phyloP scores from a whole-genome alignment of 441 rosid species.

The Sinapis alba region DNA sequence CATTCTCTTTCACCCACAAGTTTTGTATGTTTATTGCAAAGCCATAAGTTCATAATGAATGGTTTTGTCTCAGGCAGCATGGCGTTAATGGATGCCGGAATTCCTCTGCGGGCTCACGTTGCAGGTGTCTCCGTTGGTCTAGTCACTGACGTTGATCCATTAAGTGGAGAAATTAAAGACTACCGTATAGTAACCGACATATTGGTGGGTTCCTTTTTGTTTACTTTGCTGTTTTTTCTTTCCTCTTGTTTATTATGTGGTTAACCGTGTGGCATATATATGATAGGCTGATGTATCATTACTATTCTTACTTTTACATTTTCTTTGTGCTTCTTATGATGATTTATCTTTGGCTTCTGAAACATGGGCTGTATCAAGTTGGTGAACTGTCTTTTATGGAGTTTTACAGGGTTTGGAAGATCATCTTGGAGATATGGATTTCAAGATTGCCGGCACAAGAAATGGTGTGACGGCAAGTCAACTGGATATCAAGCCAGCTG shows the following conservation, averaged over 20 bases:
- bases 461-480: conserved; percentile 92
- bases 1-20: conserved; percentile 14
- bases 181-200: conserved; percentile 91
- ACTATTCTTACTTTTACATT: neutral
- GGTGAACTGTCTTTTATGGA: conserved; percentile 23
- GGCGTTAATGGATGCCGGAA: conserved; percentile 99
- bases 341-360: neutral
- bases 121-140: conserved; percentile 99
- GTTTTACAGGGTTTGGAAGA: conserved; percentile 87
- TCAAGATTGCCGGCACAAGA: conserved; percentile 94
- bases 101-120: conserved; percentile 83
- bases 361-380: conserved; percentile 14
- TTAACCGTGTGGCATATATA: neutral
- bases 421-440: conserved; percentile 99
- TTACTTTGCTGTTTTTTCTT: conserved; percentile 17
- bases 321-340: neutral
- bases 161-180: conserved; percentile 74
- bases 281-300: neutral
- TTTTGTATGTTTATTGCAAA: conserved; percentile 9
- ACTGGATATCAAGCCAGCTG: conserved; percentile 98
- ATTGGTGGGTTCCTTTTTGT: conserved; percentile 62
- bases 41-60: conserved; percentile 3
- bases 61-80: conserved; percentile 72
- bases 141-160: conserved; percentile 75
- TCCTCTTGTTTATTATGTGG: neutral